Conservation (phyloP, 2,329 filamentous ascomycete species). For the Fusarium cyanostomum region DNA sequence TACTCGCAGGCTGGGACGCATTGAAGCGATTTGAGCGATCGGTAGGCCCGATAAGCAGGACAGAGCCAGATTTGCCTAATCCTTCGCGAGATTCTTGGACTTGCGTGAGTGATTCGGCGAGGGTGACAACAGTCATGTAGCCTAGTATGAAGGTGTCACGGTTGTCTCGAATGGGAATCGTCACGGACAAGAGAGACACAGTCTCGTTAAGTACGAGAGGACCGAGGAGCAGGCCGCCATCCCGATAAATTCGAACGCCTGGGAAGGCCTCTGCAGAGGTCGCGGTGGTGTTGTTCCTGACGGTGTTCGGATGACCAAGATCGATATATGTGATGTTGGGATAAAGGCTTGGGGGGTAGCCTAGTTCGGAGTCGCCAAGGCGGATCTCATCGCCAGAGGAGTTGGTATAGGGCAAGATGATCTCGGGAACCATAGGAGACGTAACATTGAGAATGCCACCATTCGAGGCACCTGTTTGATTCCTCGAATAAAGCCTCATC, state of each 20-base stretch:
- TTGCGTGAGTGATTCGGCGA: constrained; percentile 70
- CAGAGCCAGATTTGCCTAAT: constrained; percentile 73
- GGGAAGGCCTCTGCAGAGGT: constrained; percentile 61
- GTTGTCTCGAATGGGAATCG: constrained; percentile 77
- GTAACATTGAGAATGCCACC: constrained; percentile 73
- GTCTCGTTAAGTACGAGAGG: constrained; percentile 77
- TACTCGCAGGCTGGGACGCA: constrained; percentile 55
- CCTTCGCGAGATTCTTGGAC: constrained; percentile 74
- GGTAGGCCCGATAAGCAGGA: constrained; percentile 75
- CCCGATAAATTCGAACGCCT: constrained; percentile 59
- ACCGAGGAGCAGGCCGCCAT: constrained; percentile 75
- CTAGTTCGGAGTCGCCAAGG: constrained; percentile 70
- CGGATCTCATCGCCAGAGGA: constrained; percentile 66
- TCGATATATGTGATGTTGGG: constrained; percentile 78
- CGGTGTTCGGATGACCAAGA: constrained; percentile 53
- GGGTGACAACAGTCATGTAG: constrained; percentile 83
- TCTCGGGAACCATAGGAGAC: constrained; percentile 54
- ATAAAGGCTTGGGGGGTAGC: constrained; percentile 77
- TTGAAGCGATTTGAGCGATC: constrained; percentile 73
- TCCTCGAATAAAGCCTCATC: constrained; percentile 75
- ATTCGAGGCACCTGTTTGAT: constrained; percentile 63
- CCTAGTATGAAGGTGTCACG: constrained; percentile 73
- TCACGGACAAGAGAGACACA: constrained; percentile 82
- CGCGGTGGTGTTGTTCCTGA: constrained; percentile 53
- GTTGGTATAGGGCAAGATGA: constrained; percentile 69